Evolutionary conservation across 1,284 basidiomycete species (phyloP), one percentile per base, ranked within the genome.

Genomic region (Phaffia rhodozyma): DNA sequence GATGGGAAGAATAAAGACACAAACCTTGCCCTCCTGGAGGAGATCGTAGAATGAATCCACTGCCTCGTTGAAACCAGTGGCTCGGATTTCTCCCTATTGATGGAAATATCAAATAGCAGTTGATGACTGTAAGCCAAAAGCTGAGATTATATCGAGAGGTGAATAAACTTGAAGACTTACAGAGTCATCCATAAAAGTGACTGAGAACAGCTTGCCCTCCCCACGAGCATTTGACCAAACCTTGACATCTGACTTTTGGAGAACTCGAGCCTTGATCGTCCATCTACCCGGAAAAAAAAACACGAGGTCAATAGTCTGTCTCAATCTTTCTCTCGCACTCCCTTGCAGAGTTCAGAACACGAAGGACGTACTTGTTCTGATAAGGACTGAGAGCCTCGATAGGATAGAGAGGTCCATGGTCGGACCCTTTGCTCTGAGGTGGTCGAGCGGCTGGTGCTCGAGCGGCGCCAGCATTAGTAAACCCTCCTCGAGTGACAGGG

Each of bases 361-460:
- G 32, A 3, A 7, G 9, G 20, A 67, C 76, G 70, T 72, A 81
- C 77, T 92, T 93, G 78, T 96, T 97, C 76, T 96, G 91, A 74
- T 97, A 98, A 7, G 94, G 96, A 70, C 88, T 94, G 58, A 98
- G 82, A 5, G 87, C 89, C 72, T 97, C 93, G 70, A 98, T 98
- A 3, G 93, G 93, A 75, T 84, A 89, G 65, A 85, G 81, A 68
- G 80, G 84, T 67, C 72, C 76, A 70, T 66, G 71, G 63, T 71
- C 75, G 58, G 38, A 23, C 68, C 55, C n/a, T 69, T 60, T 1
- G 70, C 62, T 29, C 68, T 61, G 29, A 56, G n/a, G 67, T 7
- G 30, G 62, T 63, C 38, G 38, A 21, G 71, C 65, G 1, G 65
- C 34, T 25, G 66, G 68, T 32, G 64, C 69, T 62, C 68, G 65